Evolutionary conservation across 2,329 filamentous ascomycete genomes (phyloP).

Genomic region (Xylariaceae sp.): DNA sequence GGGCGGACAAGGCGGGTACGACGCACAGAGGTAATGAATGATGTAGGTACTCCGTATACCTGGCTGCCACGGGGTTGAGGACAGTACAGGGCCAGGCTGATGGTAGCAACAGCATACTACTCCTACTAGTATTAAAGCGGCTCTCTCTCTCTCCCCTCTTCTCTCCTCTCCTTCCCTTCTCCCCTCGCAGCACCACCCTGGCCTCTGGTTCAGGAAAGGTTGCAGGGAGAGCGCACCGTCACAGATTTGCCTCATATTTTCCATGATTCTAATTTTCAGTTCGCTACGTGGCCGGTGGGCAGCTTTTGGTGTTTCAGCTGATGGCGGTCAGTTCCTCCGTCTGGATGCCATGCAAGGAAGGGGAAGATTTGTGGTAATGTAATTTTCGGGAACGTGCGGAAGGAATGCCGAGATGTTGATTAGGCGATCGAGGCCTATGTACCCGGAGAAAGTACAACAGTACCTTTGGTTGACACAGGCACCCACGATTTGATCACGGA

Average conservation of each 20-base stretch:
- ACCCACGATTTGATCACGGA: no score
- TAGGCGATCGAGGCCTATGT: constrained; percentile 5
- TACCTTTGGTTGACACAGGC: constrained; percentile 4
- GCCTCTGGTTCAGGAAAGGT: no score
- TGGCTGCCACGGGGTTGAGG: neutral
- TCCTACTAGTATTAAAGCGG: no score
- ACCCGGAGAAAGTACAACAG: constrained; percentile 9
- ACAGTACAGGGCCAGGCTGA: constrained; percentile 2
- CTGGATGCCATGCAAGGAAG: neutral
- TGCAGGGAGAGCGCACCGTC: no score
- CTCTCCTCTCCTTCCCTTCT: no score
- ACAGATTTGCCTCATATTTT: no score
- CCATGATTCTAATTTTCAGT: no score
- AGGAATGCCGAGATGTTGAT: constrained; percentile 11
- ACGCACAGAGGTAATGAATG: constrained; percentile 7
- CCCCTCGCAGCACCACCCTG: no score
- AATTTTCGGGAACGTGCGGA: constrained; percentile 13
- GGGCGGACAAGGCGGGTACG: constrained; percentile 19
- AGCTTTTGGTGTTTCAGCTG: neutral
- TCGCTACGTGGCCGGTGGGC: no score
- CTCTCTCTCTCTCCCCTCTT: no score
- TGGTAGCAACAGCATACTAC: no score
- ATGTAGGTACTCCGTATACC: neutral
- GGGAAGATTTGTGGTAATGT: neutral
- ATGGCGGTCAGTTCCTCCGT: neutral